Evolutionary conservation across 352 stramenopile species (phyloP).

Genomic region (Phytophthora boehmeriae): DNA sequence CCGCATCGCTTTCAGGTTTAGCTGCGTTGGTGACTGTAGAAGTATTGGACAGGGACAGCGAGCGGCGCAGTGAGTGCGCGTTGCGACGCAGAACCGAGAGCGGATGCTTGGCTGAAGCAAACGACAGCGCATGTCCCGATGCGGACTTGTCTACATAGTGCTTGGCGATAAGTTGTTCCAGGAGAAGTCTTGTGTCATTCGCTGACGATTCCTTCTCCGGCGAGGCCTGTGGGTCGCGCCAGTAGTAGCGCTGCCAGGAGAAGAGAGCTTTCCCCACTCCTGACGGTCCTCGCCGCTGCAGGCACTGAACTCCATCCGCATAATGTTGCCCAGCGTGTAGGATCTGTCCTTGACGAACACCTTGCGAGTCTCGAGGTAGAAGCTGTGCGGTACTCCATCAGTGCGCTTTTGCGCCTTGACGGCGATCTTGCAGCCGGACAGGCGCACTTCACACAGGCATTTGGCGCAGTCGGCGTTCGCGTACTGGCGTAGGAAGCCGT

Average conservation of each 20-base stretch:
- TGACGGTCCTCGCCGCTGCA: conserved; percentile 69
- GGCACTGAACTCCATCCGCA: conserved; percentile 74
- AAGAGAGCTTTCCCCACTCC: conserved; percentile 88
- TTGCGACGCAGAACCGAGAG: conserved; percentile 75
- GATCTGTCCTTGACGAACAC: conserved; percentile 87
- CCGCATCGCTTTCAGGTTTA: conserved; percentile 43
- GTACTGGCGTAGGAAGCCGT: conserved; percentile 83
- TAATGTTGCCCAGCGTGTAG: conserved; percentile 72
- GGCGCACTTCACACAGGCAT: conserved; percentile 62
- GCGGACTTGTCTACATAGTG: conserved; percentile 38
- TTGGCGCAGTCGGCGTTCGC: conserved; percentile 40
- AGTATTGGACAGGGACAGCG: conserved; percentile 63
- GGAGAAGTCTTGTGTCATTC: conserved; percentile 37
- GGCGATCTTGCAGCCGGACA: conserved; percentile 85
- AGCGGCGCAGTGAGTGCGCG: conserved; percentile 65
- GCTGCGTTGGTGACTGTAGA: conserved; percentile 42
- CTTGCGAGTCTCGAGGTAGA: conserved; percentile 83
- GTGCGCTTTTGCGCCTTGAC: conserved; percentile 81
- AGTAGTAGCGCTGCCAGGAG: conserved; percentile 90
- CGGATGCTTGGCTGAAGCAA: conserved; percentile 72
- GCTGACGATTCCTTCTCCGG: conserved; percentile 12
- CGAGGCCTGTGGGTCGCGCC: conserved; percentile 58
- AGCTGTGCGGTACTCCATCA: conserved; percentile 74
- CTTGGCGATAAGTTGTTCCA: conserved; percentile 57
- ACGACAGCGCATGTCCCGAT: conserved; percentile 39